Conservation (phyloP, 306 rosid genomes). For the Vigna angularis region DNA sequence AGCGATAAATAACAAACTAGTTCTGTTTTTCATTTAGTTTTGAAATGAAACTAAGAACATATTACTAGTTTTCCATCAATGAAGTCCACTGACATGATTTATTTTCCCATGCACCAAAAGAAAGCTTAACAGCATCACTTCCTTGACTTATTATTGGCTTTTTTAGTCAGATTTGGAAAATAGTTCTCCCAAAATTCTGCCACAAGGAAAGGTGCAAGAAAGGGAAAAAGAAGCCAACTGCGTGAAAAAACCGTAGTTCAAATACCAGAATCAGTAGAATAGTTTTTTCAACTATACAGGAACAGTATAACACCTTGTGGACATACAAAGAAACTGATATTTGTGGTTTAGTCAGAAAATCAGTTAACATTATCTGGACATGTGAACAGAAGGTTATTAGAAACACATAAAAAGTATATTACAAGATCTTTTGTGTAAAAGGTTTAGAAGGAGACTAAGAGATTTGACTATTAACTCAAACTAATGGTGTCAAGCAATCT, state of each 20-base stretch:
- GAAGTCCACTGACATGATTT: slow-evolving; percentile 12
- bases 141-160: not conserved
- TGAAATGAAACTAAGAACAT: slow-evolving; percentile 18
- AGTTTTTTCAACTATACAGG: slow-evolving; percentile 15
- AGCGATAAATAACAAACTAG: slow-evolving; percentile 13
- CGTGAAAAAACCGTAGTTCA: slow-evolving; percentile 28
- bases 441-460: not conserved
- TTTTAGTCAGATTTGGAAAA: slow-evolving; percentile 11
- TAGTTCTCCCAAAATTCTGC: slow-evolving; percentile 4
- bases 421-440: not conserved
- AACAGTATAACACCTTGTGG: not conserved
- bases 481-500: not conserved
- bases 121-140: slow-evolving; percentile 22
- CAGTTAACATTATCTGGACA: not conserved
- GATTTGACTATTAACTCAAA: not conserved
- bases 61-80: slow-evolving; percentile 12
- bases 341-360: slow-evolving; percentile 3
- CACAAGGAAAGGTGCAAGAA: slow-evolving; percentile 35
- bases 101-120: slow-evolving; percentile 4
- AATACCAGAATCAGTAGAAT: slow-evolving; percentile 5
- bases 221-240: slow-evolving; percentile 2
- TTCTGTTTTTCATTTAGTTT: not conserved
- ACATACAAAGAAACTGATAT: not conserved
- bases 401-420: not conserved
- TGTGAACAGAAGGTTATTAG: not conserved